Percentiles rank a stretch among this genome's conserved stretches.
These are phyloP conservation scores for Colletotrichum tamarilloi DNA, from an alignment of 2,329 filamentous ascomycete genomes.

Conservation along the genomic window DNA sequence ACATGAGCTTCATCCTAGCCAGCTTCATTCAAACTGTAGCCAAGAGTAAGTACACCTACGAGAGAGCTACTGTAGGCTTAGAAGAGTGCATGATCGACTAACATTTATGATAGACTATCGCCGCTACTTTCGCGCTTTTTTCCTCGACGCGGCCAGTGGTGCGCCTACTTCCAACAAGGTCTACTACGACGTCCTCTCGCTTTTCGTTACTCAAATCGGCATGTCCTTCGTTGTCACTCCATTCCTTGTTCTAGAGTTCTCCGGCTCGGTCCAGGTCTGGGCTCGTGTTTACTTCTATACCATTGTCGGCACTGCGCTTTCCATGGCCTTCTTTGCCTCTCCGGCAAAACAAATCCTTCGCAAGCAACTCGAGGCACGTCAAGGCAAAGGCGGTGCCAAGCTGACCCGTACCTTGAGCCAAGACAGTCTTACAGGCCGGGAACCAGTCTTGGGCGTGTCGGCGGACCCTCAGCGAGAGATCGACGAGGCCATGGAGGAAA, in stretches of 20 bases:
- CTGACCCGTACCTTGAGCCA: conserved; percentile 64
- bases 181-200: conserved; percentile 87
- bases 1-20: conserved; percentile 88
- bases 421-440: conserved; percentile 65
- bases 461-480: conserved; percentile 81
- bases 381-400: conserved; percentile 56
- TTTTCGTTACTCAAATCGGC: conserved; percentile 80
- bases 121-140: conserved; percentile 90
- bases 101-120: conserved; percentile 75
- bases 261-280: conserved; percentile 81
- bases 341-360: conserved; percentile 75
- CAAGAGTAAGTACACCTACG: conserved; percentile 77
- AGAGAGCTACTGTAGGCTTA: conserved; percentile 4
- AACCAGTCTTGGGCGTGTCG: conserved; percentile 81
- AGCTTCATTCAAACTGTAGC: conserved; percentile 93
- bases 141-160: conserved; percentile 81
- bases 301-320: conserved; percentile 72
- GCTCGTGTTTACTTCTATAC: conserved; percentile 89
- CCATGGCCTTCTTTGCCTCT: conserved; percentile 82
- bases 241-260: conserved; percentile 84
- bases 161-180: conserved; percentile 77
- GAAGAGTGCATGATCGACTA: conserved; percentile 22
- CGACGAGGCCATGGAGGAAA: conserved; percentile 81
- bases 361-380: conserved; percentile 68
- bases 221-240: conserved; percentile 87